Percentiles rank a stretch among this genome's conserved stretches.
These are phyloP conservation scores for Entonaema liquescens DNA, from an alignment of 495 filamentous ascomycete species.

Conservation along the genomic window DNA sequence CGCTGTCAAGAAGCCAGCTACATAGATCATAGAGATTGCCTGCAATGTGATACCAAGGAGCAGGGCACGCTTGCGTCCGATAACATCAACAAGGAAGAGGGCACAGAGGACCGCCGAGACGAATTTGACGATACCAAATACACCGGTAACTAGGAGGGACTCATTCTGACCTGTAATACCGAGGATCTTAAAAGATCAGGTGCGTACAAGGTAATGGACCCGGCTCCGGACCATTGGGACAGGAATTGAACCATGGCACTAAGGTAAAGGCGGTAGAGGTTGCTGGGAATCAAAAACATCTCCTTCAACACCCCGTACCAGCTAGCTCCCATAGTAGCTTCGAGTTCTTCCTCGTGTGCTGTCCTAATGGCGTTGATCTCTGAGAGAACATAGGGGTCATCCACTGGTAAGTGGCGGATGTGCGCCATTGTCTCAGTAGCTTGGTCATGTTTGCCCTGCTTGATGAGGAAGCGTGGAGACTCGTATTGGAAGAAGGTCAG, in stretches of 20 bases:
- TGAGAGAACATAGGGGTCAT: conserved; percentile 58
- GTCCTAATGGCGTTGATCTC: conserved; percentile 61
- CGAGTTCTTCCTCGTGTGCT: conserved; percentile 61
- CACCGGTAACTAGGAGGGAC: conserved; percentile 70
- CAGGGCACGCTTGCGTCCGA: conserved; percentile 75
- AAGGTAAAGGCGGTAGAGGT: conserved; percentile 71
- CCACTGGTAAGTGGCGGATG: conserved; percentile 57
- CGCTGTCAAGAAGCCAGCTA: conserved; percentile 70
- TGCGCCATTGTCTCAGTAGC: conserved; percentile 57
- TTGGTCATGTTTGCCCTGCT: conserved; percentile 57
- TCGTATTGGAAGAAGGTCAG: conserved; percentile 72
- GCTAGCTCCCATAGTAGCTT: conserved; percentile 65
- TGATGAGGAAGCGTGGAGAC: conserved; percentile 66
- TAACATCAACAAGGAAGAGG: conserved; percentile 76
- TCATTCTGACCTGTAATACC: conserved; percentile 69
- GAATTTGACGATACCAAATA: conserved; percentile 77
- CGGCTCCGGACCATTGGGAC: conserved; percentile 75
- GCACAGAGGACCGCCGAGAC: conserved; percentile 69
- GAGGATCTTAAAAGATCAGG: conserved; percentile 71
- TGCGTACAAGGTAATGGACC: conserved; percentile 72
- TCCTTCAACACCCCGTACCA: conserved; percentile 66
- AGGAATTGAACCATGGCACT: conserved; percentile 67
- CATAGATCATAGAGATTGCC: conserved; percentile 71
- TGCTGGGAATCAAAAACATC: conserved; percentile 65
- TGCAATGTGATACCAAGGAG: conserved; percentile 70